Evolutionary conservation across 345 rosid genomes (phyloP), one percentile per base, ranked within the genome.

Genomic region (Heritiera fomes): DNA sequence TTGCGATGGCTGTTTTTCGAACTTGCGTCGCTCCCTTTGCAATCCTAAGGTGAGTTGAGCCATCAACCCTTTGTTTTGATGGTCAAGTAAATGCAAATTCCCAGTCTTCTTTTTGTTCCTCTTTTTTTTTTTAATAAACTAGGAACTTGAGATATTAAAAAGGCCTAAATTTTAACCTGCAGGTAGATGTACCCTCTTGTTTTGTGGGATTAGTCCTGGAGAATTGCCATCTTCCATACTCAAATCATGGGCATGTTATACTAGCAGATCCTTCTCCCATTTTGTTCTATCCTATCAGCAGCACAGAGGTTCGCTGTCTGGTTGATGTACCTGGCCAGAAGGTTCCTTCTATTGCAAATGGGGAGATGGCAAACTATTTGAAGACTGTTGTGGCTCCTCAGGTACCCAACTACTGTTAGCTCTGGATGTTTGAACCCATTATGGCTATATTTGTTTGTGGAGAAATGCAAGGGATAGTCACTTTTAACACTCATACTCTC

Each of bases 1-100:
- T 28, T 93, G 94, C 65, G 94, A 93, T 45, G 98, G 96, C 30
- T 89, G 93, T 75, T 93, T 93, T 82, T 93, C 98, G 73, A 91
- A 91, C 78, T 78, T 93, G 85, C 94, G 98, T 3, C 94, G 93
- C 73, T 86, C 90, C 73, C 90, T 91, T 30, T 91, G 96, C 85
- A 83, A 88, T 65, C 91, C 97, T 38, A 88, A 89, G 89, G 94
- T 92, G 45, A 77, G 43, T 32, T 30, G 20, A 64, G n/a, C 10
- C 9, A 0, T 82, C 56, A 75, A 75, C 71, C 49, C 17, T 8
- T 55, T 53, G 23, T 34, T 49, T 52, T 55, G 18, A 7, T 32
- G 28, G 47, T 73, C 49, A 18, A 73, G 43, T 30, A 62, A 67
- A 67, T 18, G 11, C 34, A 43, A 67, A 45, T 20, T 67, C 17